Evolutionary conservation across 352 stramenopile genomes (phyloP), one percentile per base, ranked within the genome.

Genomic region (Globisporangium rhizosaccharum): DNA sequence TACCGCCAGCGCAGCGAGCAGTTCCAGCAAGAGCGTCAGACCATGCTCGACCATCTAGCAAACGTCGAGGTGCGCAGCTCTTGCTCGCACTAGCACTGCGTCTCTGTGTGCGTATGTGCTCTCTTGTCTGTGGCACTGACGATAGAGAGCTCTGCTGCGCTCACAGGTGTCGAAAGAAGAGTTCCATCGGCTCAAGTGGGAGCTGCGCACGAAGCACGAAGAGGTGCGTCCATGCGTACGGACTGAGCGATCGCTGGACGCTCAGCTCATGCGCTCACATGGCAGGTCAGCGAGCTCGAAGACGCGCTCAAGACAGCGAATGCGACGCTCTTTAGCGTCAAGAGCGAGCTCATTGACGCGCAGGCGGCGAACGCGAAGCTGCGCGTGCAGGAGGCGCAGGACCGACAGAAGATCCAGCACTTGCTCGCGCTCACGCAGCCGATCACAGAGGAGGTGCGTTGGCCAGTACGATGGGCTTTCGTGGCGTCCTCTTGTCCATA

Each of bases 401-500:
- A 96, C 56, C 65, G 85, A 17, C 68, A 76, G 39, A 90, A 92
- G 51, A 92, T 96, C 59, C 83, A 92, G 62, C 80, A 92, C 25
- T 62, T 96, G 44, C 68, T 96, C 42, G 69, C 72, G 46, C 72
- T 96, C 23, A 94, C 87, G 28, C 79, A 96, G 59, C 87, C 87
- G 0, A 79, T 94, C 54, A 76, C 70, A 0, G 84, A 96, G 62
- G 82, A 90, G 59, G 75, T 90, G 9, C 14, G 15, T 51, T 50
- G 18, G n/a, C 1, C 42, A 23, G 28, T 33, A 3, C 28, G 3
- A 12, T 47, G 8, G 42, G 42, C 46, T 49, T 1, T 49, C 6
- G 44, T 26, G 9, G 7, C 8, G 8, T 46, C 3, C 12, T 6
- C 18, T 6, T 46, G 8, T n/a, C 15, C 14, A 23, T 14, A 20